Evolutionary conservation across 2,329 filamentous ascomycete genomes (phyloP), one percentile per base, ranked within the genome.

Genomic region (Massarina eburnea): DNA sequence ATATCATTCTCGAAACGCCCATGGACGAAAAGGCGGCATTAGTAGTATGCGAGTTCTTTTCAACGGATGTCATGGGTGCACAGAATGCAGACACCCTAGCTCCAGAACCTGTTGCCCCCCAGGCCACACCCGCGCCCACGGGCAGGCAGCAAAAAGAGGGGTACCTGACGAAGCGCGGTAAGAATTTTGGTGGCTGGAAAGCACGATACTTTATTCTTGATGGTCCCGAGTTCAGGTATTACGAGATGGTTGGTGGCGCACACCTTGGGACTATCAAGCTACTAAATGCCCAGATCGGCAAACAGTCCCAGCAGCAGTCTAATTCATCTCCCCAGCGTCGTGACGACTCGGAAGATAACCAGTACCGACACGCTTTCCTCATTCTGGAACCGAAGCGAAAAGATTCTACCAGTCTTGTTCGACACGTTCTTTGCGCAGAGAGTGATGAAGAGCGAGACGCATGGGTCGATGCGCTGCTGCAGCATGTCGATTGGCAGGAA

Each of bases 141-240:
- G 82, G 5, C 82, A 85, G 58, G 83, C 83, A 86, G 8, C 79
- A 85, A 48, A 90, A 89, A 63, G 91, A 85, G 64, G 94, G 94
- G 8, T 99, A 97, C 69, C 75, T 99, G 39, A 97, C 94, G 2
- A 99, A 99, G 75, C 83, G 89, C 57, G 94, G 94, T 39, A 99
- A 99, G 77, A 97, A 97, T 63, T 99, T 99, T 73, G 94, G 94
- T 41, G 94, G 94, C 39, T 99, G 94, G 94, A 99, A 99, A 72
- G 91, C 91, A 9, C 76, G 85, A 46, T 88, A 83, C 61, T 88
- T 88, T 61, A 78, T 86, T 12, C 74, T 89, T 3, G 82, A 88
- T 57, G 84, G 84, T 8, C 80, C 85, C 4, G 78, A 85, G 46
- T 74, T 99, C 59, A 91, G 88, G 60, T 99, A 99, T 67, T 97